Base-by-base conservation (phyloP, 345 rosid species). In the Gossypium stocksii region DNA sequence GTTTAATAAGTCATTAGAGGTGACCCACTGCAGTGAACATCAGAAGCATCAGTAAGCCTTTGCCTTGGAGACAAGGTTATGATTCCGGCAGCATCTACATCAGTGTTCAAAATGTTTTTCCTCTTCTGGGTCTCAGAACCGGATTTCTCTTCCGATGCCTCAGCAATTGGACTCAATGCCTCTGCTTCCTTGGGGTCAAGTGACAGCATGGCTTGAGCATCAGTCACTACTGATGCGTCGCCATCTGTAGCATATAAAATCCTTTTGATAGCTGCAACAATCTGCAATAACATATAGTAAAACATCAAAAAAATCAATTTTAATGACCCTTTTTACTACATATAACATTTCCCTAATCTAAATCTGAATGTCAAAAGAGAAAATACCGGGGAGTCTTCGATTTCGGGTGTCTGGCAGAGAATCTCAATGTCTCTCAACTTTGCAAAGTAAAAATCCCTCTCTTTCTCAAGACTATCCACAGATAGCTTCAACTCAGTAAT, bases 401-500 rank as follows among this genome's bases (percentile, higher is more conserved):
- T 82, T 77, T 75, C 87, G 4, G 87, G 89, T 61, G 81, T 87
- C 80, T 91, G 95, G 81, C 97, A 91, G 79, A 96, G 74, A 51
- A 93, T 90, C 88, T 93, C 97, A 7, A 96, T 88, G 68, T 96
- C 99, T 81, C 98, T 86, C 63, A 93, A 82, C 81, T 93, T 96
- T 8, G 83, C 89, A 72, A 96, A 93, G 78, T 96, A 96, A 83
- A 90, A 96, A 77, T 96, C 97, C 80, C 99, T 86, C 82, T 96
- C 98, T 83, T 96, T 96, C 80, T 96, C 98, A 53, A 96, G 91
- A 79, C 95, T 90, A 78, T 96, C 99, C 27, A 96, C 90, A 54
- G 90, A 90, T 20, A 96, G 88, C 87, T 96, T 96, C 88, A 96
- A 69, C 80, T 91, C 93, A 11, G 97, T 96, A 70, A 96, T 90